phyloP scores from a whole-genome alignment of 2,329 filamentous ascomycete genomes.

The Fusarium chlamydosporum region DNA sequence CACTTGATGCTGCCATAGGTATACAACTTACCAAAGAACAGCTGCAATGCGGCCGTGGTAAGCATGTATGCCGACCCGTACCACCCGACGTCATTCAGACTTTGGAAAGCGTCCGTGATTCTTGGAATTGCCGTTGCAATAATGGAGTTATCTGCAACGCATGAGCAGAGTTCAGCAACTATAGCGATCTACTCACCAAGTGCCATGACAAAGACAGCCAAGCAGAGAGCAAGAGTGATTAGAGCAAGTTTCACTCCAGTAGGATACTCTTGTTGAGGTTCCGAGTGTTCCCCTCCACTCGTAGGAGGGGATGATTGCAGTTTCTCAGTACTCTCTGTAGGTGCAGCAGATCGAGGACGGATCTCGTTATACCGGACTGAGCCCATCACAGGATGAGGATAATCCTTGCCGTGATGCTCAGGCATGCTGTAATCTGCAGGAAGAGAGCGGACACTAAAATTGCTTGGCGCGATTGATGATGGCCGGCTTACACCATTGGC shows the following conservation, averaged over 20 bases:
- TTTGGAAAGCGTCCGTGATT: conserved; percentile 60
- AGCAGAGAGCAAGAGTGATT: conserved; percentile 57
- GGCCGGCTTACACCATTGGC: conserved; percentile 45
- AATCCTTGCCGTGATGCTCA: conserved; percentile 27
- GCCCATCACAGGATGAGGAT: conserved; percentile 45
- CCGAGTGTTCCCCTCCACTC: background rate
- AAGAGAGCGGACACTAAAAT: conserved; percentile 44
- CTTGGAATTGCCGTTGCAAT: conserved; percentile 62
- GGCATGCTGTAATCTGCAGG: conserved; percentile 37
- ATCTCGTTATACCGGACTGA: conserved; percentile 46
- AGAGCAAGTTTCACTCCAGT: conserved; percentile 51
- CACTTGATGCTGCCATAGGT: conserved; percentile 62
- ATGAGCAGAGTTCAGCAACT: conserved; percentile 9
- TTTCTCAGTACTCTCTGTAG: conserved; percentile 51
- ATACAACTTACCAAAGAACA: conserved; percentile 60
- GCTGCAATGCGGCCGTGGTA: conserved; percentile 58
- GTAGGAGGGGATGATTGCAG: conserved; percentile 28
- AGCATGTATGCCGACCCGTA: conserved; percentile 63
- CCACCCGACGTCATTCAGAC: conserved; percentile 65
- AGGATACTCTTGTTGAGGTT: conserved; percentile 41
- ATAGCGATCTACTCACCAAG: conserved; percentile 49
- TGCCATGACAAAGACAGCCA: conserved; percentile 60
- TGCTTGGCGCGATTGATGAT: conserved; percentile 44
- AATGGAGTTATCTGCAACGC: conserved; percentile 55
- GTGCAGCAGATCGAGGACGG: conserved; percentile 38